Evolutionary conservation across 2,329 filamentous ascomycete species (phyloP).

Genomic region (Sodiomyces alkalinus): DNA sequence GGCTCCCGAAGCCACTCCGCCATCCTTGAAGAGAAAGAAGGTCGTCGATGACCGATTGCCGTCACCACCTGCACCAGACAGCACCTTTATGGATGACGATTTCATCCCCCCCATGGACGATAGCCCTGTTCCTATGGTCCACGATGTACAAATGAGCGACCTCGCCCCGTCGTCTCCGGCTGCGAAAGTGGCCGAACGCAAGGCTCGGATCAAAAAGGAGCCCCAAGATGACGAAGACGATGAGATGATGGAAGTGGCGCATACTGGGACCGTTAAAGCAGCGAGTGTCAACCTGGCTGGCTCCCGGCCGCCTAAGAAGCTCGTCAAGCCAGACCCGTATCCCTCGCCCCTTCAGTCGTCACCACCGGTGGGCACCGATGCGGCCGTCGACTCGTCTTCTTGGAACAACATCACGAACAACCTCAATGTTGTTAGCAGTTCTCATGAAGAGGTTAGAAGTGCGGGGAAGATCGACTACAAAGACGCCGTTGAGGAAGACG

Average conservation of each 20-base stretch:
- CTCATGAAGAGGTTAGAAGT: slow-evolving; percentile 43
- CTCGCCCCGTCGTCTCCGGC: slow-evolving; percentile 76
- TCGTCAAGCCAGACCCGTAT: slow-evolving; percentile 50
- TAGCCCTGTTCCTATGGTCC: slow-evolving; percentile 24
- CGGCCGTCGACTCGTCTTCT: slow-evolving; percentile 59
- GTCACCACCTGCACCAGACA: slow-evolving; percentile 33
- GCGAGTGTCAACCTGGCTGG: slow-evolving; percentile 75
- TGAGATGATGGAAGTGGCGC: slow-evolving; percentile 74
- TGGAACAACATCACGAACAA: slow-evolving; percentile 83
- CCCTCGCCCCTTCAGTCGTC: slow-evolving; percentile 66
- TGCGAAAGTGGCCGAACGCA: slow-evolving; percentile 62
- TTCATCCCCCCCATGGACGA: slow-evolving; percentile 46
- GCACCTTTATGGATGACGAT: slow-evolving; percentile 36
- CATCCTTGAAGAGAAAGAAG: slow-evolving; percentile 40
- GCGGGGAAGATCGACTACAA: slow-evolving; percentile 72
- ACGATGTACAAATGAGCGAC: slow-evolving; percentile 67
- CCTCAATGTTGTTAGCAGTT: slow-evolving; percentile 71
- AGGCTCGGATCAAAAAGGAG: slow-evolving; percentile 35
- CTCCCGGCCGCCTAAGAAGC: slow-evolving; percentile 61
- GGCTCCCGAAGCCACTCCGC: slow-evolving; percentile 37
- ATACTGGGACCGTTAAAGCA: slow-evolving; percentile 52
- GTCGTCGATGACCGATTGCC: slow-evolving; percentile 31
- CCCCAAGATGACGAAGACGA: slow-evolving; percentile 56
- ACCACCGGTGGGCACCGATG: slow-evolving; percentile 43
- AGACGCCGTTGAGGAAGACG: slow-evolving; percentile 86